A percentile compares a stretch with the other conserved stretches of the same genome.
These are phyloP conservation scores for Euphrasia confusa DNA, from an alignment of 257 asterid species.

Conservation along the genomic window DNA sequence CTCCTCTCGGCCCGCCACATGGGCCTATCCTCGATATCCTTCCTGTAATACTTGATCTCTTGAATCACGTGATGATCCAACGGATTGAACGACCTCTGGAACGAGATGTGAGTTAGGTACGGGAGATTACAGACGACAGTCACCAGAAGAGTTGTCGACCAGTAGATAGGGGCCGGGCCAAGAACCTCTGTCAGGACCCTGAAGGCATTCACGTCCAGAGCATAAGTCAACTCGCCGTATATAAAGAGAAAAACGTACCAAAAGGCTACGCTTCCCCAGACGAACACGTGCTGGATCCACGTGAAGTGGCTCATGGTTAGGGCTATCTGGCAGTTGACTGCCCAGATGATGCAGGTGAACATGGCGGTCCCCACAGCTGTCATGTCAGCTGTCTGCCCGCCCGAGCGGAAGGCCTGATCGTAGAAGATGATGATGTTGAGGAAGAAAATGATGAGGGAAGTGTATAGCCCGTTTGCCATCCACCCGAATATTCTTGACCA, in stretches of 20 bases:
- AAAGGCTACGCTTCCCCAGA: conserved; percentile 63
- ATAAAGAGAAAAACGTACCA: conserved; percentile 69
- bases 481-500: conserved; percentile 90
- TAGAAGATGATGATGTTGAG: conserved; percentile 67
- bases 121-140: conserved; percentile 68
- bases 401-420: conserved; percentile 69
- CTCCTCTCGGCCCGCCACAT: conserved; percentile 71
- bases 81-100: conserved; percentile 68
- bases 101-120: conserved; percentile 66
- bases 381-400: conserved; percentile 91
- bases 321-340: conserved; percentile 59
- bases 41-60: conserved; percentile 71
- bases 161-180: conserved; percentile 76
- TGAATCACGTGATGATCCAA: conserved; percentile 87
- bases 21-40: conserved; percentile 56
- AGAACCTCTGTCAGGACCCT: conserved; percentile 56
- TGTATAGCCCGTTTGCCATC: conserved; percentile 86
- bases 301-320: conserved; percentile 74
- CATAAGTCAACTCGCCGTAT: conserved; percentile 50
- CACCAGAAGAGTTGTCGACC: conserved; percentile 75
- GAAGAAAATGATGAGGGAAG: conserved; percentile 75
- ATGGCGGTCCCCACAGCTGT: conserved; percentile 71
- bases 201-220: conserved; percentile 48
- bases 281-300: conserved; percentile 64
- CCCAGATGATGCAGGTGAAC: conserved; percentile 87